Conservation (phyloP, 805 yeast species). For the Ogataea pilisensis region DNA sequence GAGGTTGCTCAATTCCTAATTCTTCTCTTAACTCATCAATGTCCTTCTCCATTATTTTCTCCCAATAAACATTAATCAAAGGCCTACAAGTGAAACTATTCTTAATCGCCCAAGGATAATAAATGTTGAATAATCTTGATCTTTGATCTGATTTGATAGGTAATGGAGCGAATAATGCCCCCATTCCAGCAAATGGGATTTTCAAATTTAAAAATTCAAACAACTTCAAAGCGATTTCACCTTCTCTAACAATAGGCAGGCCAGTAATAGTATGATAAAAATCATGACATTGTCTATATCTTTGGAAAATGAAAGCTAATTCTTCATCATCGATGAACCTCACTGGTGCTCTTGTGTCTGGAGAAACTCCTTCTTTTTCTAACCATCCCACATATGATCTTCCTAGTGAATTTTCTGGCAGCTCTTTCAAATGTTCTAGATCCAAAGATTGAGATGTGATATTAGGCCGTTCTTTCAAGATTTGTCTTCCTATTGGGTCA, state of each 20-base stretch:
- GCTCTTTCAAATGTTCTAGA: conserved; percentile 50
- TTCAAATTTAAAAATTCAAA: conserved; percentile 91
- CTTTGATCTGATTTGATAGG: conserved; percentile 63
- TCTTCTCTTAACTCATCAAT: conserved; percentile 66
- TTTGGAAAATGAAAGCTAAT: conserved; percentile 85
- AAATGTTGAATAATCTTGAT: conserved; percentile 58
- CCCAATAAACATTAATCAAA: conserved; percentile 90
- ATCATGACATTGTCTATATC: conserved; percentile 96
- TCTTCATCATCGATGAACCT: conserved; percentile 85
- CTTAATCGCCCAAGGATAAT: conserved; percentile 82
- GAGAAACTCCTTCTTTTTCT: conserved; percentile 81
- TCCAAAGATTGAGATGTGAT: conserved; percentile 72
- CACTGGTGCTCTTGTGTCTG: conserved; percentile 90
- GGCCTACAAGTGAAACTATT: conserved; percentile 73
- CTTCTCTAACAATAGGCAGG: conserved; percentile 86
- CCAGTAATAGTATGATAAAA: conserved; percentile 92
- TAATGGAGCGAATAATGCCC: conserved; percentile 85
- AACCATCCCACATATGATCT: conserved; percentile 78
- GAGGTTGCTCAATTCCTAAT: conserved; percentile 73
- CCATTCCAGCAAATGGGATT: conserved; percentile 92
- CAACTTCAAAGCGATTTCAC: conserved; percentile 92
- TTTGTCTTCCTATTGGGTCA: conserved; percentile 71
- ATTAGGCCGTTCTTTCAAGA: conserved; percentile 76
- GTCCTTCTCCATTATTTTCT: conserved; percentile 67
- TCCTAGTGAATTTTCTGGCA: conserved; percentile 74